Evolutionary conservation across 2,329 filamentous ascomycete species (phyloP), one percentile per base, ranked within the genome.

Genomic region (Exophiala oligosperma): DNA sequence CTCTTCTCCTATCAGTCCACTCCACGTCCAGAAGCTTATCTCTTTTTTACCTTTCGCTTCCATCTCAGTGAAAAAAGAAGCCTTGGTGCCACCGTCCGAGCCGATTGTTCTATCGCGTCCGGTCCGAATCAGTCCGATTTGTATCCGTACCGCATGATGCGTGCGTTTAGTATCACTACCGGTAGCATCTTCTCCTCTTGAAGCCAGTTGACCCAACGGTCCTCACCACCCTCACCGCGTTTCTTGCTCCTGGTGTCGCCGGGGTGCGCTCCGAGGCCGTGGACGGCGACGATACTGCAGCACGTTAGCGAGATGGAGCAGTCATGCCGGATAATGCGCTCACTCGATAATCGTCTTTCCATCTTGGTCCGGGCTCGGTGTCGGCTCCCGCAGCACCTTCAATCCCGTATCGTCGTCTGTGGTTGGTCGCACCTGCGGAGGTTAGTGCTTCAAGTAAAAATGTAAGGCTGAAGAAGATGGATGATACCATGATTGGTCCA

Each of bases 181-280:
- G 49, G 49, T 9, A 52, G 17, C 49, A 52, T 52, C 3, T 52
- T 23, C 11, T 37, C 49, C 4, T 52, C 32, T n/a, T 17, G 23
- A 14, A 52, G 17, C 49, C 49, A 52, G 32, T 52, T 52, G 4
- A 52, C 12, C 14, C 29, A 26, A 6, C 32, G 28, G 41, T 9
- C 26, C 37, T 24, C 35, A 41, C 11, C 29, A 11, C 17, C 17
- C 17, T 17, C 17, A 17, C 17, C 17, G 17, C 17, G 17, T 17
- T 17, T 17, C 17, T 17, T 17, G 17, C 17, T 17, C 17, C 17
- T 17, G 17, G 17, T 17, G 17, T 17, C 17, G 17, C 49, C 52
- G 17, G 52, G 52, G 44, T 54, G 52, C n/a, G 52, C 52, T 26
- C 40, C 40, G 21, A 54, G 41, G 44, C 52, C 52, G 52, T 54